Conservation (phyloP, 2,329 filamentous ascomycete species). For the Calonectria hawksworthii region DNA sequence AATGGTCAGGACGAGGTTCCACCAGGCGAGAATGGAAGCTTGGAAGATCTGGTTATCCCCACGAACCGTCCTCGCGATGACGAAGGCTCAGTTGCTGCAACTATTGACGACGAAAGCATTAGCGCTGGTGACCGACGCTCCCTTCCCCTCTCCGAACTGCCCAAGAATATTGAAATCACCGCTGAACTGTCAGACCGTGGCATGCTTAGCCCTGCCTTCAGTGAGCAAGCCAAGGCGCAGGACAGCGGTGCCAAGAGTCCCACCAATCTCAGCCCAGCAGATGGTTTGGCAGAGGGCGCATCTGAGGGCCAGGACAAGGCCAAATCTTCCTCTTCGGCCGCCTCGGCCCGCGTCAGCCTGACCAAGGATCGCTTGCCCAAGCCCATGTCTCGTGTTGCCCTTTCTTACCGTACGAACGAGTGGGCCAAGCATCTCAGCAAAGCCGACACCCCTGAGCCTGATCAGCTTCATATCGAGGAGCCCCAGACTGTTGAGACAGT, state of each 20-base stretch:
- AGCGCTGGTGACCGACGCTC: slow-evolving; percentile 55
- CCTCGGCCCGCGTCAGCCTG: slow-evolving; percentile 62
- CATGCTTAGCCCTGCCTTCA: slow-evolving; percentile 26
- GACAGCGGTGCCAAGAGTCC: slow-evolving; percentile 18
- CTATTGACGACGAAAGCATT: slow-evolving; percentile 67
- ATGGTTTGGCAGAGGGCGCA: slow-evolving; percentile 20
- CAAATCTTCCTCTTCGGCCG: slow-evolving; percentile 58
- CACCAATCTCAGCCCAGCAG: slow-evolving; percentile 19
- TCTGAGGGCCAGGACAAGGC: slow-evolving; percentile 48
- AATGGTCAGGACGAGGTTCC: slow-evolving; percentile 30
- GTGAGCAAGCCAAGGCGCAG: slow-evolving; percentile 26
- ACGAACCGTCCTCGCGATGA: slow-evolving; percentile 54
- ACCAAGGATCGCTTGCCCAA: slow-evolving; percentile 75
- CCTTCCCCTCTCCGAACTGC: slow-evolving; percentile 36
- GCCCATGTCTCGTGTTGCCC: slow-evolving; percentile 81
- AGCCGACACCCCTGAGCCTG: slow-evolving; percentile 79
- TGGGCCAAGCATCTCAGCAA: slow-evolving; percentile 92
- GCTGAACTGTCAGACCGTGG: slow-evolving; percentile 51
- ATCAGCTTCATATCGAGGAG: slow-evolving; percentile 69
- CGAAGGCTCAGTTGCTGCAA: slow-evolving; percentile 69
- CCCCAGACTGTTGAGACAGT: slow-evolving; percentile 59
- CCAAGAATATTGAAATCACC: slow-evolving; percentile 55
- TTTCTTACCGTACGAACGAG: slow-evolving; percentile 92
- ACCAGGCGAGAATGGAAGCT: slow-evolving; percentile 53
- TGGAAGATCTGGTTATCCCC: slow-evolving; percentile 61